A percentile compares a stretch with the other conserved stretches of the same genome.
Conservation (phyloP, 2,329 filamentous ascomycete species). For the Tolypocladium album region DNA sequence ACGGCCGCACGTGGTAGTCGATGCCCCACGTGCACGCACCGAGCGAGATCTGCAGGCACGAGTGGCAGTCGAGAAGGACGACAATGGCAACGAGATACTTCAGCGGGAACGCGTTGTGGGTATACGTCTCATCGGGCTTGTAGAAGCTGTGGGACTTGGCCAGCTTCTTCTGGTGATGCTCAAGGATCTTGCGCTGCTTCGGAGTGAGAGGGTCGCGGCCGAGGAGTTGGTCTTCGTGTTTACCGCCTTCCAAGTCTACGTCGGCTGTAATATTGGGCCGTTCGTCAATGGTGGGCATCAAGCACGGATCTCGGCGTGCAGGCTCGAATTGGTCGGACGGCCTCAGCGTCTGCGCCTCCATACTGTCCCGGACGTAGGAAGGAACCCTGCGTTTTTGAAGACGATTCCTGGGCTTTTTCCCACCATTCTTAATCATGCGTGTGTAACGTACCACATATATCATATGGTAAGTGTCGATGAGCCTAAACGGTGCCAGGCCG, state of each 20-base stretch:
- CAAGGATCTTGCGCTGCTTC: constrained; percentile 56
- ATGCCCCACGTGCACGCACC: constrained; percentile 73
- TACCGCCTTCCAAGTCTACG: constrained; percentile 28
- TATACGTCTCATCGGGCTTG: constrained; percentile 77
- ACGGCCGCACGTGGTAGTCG: constrained; percentile 55
- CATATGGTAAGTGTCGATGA: constrained; percentile 82
- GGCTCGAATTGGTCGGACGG: neutral
- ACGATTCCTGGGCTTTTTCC: constrained; percentile 19
- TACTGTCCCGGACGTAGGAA: neutral
- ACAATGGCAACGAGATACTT: constrained; percentile 65
- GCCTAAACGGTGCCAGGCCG: constrained; percentile 62
- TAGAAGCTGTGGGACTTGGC: constrained; percentile 80
- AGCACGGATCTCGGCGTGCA: neutral
- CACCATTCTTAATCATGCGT: constrained; percentile 25
- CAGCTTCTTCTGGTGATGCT: constrained; percentile 72
- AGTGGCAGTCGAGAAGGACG: constrained; percentile 70
- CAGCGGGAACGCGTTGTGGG: constrained; percentile 70
- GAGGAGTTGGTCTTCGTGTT: constrained; percentile 25
- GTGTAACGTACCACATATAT: constrained; percentile 64
- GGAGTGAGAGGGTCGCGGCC: constrained; percentile 51
- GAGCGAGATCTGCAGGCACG: constrained; percentile 67
- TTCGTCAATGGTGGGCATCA: constrained; percentile 7
- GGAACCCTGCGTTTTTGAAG: neutral
- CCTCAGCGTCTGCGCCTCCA: neutral
- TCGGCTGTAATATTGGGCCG: neutral